These are phyloP conservation scores for Hyaloperonospora arabidopsidis DNA, from an alignment of 352 stramenopile genomes.

Conservation along the genomic window DNA sequence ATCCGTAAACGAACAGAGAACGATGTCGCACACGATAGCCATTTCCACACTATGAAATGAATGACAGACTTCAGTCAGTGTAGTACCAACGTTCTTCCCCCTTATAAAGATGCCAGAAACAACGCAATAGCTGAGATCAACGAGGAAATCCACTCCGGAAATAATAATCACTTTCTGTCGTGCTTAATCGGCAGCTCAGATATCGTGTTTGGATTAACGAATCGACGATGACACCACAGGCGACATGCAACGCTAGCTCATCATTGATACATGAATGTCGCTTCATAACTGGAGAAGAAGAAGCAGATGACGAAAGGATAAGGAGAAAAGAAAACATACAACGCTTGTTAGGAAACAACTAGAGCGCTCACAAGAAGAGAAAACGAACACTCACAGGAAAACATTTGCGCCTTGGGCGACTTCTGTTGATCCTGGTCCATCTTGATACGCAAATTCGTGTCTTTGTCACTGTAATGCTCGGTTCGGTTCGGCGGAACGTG, in stretches of 20 bases:
- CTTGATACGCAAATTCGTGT: constrained; percentile 59
- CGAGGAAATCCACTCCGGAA: constrained; percentile 50
- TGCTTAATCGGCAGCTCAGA: constrained; percentile 27
- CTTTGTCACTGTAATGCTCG: constrained; percentile 53
- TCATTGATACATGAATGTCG: constrained; percentile 59
- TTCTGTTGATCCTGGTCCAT: constrained; percentile 53
- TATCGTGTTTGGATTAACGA: constrained; percentile 65
- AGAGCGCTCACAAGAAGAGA: not conserved
- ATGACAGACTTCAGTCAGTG: constrained; percentile 59
- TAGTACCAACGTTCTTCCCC: constrained; percentile 61
- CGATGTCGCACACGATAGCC: constrained; percentile 69
- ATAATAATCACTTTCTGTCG: constrained; percentile 66
- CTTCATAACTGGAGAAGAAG: constrained; percentile 20
- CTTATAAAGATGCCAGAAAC: constrained; percentile 71
- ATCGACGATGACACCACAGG: constrained; percentile 55
- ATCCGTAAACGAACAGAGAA: constrained; percentile 46
- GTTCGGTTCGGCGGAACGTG: constrained; percentile 41
- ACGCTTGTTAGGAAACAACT: not conserved
- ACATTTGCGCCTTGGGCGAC: constrained; percentile 38
- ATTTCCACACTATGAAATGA: constrained; percentile 72
- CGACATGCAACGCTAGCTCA: constrained; percentile 60
- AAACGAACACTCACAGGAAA: constrained; percentile 37
- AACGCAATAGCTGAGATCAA: constrained; percentile 60
- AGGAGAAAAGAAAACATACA: no score
- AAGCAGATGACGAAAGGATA: not conserved